Evolutionary conservation across 495 filamentous ascomycete genomes (phyloP).

Genomic region (Mytilinidion resinicola): DNA sequence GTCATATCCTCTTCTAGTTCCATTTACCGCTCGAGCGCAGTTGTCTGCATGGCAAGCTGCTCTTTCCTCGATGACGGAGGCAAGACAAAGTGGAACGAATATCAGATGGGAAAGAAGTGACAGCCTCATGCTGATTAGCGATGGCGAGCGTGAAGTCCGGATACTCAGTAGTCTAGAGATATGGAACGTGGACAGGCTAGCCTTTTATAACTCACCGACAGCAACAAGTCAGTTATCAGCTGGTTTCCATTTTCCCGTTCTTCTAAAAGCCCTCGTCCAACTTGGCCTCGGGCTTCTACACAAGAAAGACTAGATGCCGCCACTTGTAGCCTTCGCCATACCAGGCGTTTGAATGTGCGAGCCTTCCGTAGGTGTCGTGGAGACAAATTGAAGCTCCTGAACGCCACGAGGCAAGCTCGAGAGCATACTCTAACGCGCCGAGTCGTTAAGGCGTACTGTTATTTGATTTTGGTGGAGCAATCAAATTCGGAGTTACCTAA

Average conservation of each 20-base stretch:
- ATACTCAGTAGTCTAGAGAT: slow-evolving; percentile 2
- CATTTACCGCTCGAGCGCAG: slow-evolving; percentile 19
- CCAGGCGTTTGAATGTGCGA: too few relatives aligned
- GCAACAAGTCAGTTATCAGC: neutral
- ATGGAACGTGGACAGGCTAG: neutral
- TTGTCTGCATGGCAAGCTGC: slow-evolving; percentile 12
- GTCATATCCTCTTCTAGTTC: slow-evolving; percentile 13
- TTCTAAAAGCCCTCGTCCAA: neutral
- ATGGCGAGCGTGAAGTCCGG: neutral
- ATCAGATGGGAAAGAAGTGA: neutral
- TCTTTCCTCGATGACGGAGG: slow-evolving; percentile 4
- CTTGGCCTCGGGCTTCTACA: neutral
- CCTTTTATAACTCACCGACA: neutral
- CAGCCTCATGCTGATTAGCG: slow-evolving; percentile 15
- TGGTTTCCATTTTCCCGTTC: neutral
- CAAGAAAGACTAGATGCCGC: neutral
- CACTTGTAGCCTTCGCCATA: neutral
- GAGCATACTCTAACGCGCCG: too few relatives aligned
- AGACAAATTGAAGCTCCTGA: too few relatives aligned
- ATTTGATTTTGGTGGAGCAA: too few relatives aligned
- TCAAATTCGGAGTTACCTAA: too few relatives aligned
- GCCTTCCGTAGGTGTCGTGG: too few relatives aligned
- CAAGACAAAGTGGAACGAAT: slow-evolving; percentile 6
- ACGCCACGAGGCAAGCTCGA: too few relatives aligned
- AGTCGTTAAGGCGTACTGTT: too few relatives aligned